Conservation (phyloP, 257 asterid genomes). For the Solanum gracilifrons region DNA sequence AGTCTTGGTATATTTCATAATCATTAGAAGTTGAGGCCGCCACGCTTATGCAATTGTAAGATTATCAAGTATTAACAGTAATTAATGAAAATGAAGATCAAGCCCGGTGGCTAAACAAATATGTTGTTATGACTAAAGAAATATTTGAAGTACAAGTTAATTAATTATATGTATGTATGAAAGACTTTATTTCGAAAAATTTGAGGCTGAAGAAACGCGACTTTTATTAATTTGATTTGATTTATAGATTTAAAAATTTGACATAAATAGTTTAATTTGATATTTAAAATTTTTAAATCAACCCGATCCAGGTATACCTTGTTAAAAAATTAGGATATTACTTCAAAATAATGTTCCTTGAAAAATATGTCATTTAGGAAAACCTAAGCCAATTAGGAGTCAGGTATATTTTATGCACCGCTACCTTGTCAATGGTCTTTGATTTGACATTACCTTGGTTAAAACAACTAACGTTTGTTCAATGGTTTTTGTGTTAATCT, state of each 20-base stretch:
- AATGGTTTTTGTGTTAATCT: neutral
- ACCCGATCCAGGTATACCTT: fast-evolving
- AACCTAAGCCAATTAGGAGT: too few relatives aligned
- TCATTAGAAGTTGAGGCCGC: neutral
- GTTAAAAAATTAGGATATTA: neutral
- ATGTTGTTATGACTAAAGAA: too few relatives aligned
- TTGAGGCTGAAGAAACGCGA: neutral
- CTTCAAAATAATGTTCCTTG: neutral
- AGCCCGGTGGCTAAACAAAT: neutral
- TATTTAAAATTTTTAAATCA: too few relatives aligned
- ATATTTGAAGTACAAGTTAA: neutral
- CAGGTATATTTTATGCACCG: neutral
- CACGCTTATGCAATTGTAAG: neutral
- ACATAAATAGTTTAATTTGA: too few relatives aligned
- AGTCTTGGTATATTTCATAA: neutral
- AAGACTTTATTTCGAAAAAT: too few relatives aligned
- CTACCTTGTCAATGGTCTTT: neutral
- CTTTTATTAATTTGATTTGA: too few relatives aligned
- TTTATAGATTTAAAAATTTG: fast-evolving
- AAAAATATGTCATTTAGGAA: too few relatives aligned
- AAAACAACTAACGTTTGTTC: neutral
- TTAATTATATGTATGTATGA: too few relatives aligned
- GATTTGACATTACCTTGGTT: neutral
- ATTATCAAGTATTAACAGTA: neutral
- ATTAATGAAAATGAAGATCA: neutral